Conservation (phyloP, 2,329 filamentous ascomycete species). For the Sclerotinia nivalis region DNA sequence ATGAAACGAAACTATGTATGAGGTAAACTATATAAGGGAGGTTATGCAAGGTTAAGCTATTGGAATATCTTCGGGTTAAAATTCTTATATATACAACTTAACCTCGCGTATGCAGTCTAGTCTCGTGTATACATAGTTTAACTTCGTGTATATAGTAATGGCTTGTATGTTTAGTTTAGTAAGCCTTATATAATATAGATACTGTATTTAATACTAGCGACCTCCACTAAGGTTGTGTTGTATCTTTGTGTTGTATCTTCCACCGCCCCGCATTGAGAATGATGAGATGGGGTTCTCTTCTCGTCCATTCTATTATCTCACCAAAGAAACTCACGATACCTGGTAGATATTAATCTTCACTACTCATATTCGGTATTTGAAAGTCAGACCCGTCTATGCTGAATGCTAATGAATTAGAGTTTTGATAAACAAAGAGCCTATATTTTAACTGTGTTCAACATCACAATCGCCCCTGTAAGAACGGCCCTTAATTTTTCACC, state of each 20-base stretch:
- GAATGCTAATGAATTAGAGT: background rate
- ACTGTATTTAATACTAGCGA: no score
- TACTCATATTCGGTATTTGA: background rate
- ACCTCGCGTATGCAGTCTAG: no score
- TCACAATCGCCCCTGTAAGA: background rate
- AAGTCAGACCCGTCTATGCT: background rate
- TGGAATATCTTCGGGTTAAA: no score
- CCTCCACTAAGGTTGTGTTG: no score
- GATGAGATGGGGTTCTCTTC: background rate
- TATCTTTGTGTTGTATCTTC: background rate
- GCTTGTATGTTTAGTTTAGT: no score
- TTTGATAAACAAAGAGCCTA: background rate
- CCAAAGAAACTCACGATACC: background rate
- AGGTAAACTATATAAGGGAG: no score
- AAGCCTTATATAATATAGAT: no score
- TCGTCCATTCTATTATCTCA: background rate
- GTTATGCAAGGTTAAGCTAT: no score
- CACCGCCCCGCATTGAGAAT: background rate
- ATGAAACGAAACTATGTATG: no score
- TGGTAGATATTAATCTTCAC: constrained; percentile 5
- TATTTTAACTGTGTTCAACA: background rate
- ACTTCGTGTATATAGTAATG: no score
- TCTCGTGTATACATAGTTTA: no score
- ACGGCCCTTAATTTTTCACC: background rate
- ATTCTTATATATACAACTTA: no score